These are phyloP conservation scores for Xerocomellus dryophilus DNA, from an alignment of 768 basidiomycete species.

Conservation along the genomic window DNA sequence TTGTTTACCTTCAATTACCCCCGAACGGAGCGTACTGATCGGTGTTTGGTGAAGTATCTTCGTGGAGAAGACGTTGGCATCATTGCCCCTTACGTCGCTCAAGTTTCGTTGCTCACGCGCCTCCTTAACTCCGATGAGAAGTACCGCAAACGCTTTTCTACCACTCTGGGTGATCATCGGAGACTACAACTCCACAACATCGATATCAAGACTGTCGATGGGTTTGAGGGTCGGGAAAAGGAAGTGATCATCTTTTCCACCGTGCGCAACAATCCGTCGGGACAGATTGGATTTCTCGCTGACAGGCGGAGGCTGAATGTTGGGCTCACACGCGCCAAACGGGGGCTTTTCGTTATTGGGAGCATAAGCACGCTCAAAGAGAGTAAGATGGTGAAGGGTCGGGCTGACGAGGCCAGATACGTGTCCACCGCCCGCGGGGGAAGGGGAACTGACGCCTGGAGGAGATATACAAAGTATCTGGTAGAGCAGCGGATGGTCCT, in stretches of 20 bases:
- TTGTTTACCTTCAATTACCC: conserved; percentile 24
- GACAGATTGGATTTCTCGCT: conserved; percentile 85
- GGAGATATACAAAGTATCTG: conserved; percentile 57
- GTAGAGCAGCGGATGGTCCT: conserved; percentile 51
- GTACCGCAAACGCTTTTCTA: conserved; percentile 51
- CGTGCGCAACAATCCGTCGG: conserved; percentile 74
- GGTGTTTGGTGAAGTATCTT: conserved; percentile 43
- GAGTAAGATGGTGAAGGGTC: conserved; percentile 37
- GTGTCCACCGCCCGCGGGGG: conserved; percentile 25
- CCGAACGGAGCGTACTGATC: conserved; percentile 4
- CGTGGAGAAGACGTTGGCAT: conserved; percentile 80
- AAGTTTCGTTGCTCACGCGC: conserved; percentile 72
- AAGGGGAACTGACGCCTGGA: conserved; percentile 56
- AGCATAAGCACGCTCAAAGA: conserved; percentile 61
- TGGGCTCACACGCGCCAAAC: conserved; percentile 82
- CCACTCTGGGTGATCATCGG: conserved; percentile 62
- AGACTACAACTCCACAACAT: conserved; percentile 62
- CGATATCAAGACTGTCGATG: conserved; percentile 92
- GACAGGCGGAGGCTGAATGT: conserved; percentile 87
- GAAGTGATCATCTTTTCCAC: conserved; percentile 91
- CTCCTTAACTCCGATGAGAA: conserved; percentile 56
- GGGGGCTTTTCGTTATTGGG: conserved; percentile 81
- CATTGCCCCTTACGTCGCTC: conserved; percentile 89
- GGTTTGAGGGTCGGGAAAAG: conserved; percentile 93
- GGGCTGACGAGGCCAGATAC: conserved; percentile 8